Evolutionary conservation across 1,284 basidiomycete genomes (phyloP).

Genomic region (Microbotryomycetes sp.): DNA sequence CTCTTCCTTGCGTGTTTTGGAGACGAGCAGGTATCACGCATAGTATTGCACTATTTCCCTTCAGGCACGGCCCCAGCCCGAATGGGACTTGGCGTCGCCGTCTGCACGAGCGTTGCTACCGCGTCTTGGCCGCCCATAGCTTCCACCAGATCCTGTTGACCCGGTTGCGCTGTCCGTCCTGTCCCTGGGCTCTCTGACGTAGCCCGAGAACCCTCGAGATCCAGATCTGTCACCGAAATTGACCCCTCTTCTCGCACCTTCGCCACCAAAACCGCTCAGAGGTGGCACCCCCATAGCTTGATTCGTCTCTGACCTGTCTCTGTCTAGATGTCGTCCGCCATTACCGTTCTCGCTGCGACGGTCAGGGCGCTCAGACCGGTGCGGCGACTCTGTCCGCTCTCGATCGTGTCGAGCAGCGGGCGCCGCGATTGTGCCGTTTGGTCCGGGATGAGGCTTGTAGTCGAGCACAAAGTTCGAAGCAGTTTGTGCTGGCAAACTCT

Average conservation of each 20-base stretch:
- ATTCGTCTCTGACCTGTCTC: not conserved
- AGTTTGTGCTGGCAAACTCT: slow-evolving; percentile 15
- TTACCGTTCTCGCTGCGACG: not conserved
- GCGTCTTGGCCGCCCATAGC: not conserved
- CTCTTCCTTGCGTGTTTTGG: not conserved
- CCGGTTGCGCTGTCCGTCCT: not conserved
- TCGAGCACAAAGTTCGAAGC: slow-evolving; percentile 22
- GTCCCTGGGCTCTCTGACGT: not conserved
- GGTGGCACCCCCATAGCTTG: not conserved
- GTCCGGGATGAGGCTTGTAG: slow-evolving; percentile 30
- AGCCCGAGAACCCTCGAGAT: not conserved
- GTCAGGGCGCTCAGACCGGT: not conserved
- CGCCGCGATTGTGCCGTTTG: not conserved
- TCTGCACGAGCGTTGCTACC: not conserved
- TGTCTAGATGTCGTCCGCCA: not conserved
- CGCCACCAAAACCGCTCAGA: not conserved
- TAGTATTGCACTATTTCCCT: not conserved
- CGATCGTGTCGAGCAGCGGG: not conserved
- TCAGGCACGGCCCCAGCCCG: not conserved
- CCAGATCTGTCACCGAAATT: not conserved
- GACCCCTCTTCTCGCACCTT: not conserved
- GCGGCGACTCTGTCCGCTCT: not conserved
- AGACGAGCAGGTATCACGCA: not conserved
- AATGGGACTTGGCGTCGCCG: no score
- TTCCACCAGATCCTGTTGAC: not conserved